Evolutionary conservation across 2,329 filamentous ascomycete genomes (phyloP).

Genomic region (Neurospora sp.): DNA sequence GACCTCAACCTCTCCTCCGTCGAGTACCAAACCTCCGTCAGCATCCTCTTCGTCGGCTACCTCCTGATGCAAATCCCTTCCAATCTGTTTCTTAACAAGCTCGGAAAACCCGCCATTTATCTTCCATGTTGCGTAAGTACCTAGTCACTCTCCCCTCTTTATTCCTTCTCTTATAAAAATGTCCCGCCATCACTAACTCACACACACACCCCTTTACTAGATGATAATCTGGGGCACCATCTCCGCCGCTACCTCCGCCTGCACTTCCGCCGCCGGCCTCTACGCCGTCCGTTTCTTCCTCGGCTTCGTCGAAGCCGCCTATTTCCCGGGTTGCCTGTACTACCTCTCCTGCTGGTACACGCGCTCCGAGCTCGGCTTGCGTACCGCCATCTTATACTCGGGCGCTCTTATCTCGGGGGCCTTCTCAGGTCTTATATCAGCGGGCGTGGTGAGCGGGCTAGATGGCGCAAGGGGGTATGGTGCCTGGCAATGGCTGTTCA

Average conservation of each 20-base stretch:
- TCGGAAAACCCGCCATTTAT: slow-evolving; percentile 38
- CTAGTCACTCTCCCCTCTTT: slow-evolving; percentile 11
- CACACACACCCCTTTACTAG: slow-evolving; percentile 15
- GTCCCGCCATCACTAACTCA: background rate
- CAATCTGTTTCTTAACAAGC: slow-evolving; percentile 41
- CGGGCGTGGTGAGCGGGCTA: slow-evolving; percentile 51
- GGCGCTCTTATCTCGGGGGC: slow-evolving; percentile 57
- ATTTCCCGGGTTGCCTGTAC: slow-evolving; percentile 36
- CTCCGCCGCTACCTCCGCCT: slow-evolving; percentile 30
- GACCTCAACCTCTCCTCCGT: slow-evolving; percentile 31
- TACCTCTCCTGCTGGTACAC: slow-evolving; percentile 56
- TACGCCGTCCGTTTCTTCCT: slow-evolving; percentile 32
- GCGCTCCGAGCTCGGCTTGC: slow-evolving; percentile 49
- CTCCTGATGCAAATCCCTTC: slow-evolving; percentile 42
- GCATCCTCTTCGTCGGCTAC: slow-evolving; percentile 41
- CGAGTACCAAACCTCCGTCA: slow-evolving; percentile 33
- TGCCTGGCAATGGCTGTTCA: slow-evolving; percentile 58
- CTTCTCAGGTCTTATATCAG: slow-evolving; percentile 51
- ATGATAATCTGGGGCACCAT: slow-evolving; percentile 41
- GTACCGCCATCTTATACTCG: slow-evolving; percentile 47
- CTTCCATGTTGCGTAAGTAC: slow-evolving; percentile 30
- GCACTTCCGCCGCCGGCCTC: slow-evolving; percentile 27
- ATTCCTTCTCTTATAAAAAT: background rate
- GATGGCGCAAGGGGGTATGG: slow-evolving; percentile 42
- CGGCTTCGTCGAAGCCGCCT: slow-evolving; percentile 32